phyloP scores from a whole-genome alignment of 1,284 basidiomycete genomes.

The Schizophyllum commune region DNA sequence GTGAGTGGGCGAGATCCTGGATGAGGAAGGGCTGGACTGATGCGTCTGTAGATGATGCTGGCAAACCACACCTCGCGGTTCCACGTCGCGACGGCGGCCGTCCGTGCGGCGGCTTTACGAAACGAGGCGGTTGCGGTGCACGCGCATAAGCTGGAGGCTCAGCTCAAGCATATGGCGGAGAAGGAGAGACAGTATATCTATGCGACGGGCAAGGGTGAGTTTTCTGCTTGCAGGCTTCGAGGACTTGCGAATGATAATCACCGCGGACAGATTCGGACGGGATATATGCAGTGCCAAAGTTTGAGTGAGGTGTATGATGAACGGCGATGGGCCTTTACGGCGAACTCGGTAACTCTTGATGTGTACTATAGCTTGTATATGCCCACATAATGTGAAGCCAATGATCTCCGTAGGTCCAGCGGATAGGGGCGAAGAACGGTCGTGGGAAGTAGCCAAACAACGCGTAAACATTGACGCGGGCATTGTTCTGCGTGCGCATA shows the following conservation, averaged over 20 bases:
- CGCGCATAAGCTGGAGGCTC: conserved; percentile 44
- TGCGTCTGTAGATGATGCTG: conserved; percentile 52
- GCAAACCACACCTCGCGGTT: conserved; percentile 59
- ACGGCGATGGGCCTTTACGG: neutral
- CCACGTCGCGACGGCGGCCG: conserved; percentile 50
- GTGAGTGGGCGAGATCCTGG: too few relatives aligned
- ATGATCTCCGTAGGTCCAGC: neutral
- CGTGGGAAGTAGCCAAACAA: neutral
- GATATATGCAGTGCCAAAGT: neutral
- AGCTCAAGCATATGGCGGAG: conserved; percentile 44
- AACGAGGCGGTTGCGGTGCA: conserved; percentile 46
- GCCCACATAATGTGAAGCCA: neutral
- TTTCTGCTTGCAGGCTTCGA: neutral
- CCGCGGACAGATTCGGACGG: neutral
- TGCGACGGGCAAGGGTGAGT: conserved; percentile 44
- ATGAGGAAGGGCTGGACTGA: too few relatives aligned
- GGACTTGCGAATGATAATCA: neutral
- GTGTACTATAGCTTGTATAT: neutral
- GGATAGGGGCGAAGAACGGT: neutral
- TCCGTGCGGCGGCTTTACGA: conserved; percentile 40
- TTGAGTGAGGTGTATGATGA: neutral
- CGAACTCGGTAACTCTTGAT: too few relatives aligned
- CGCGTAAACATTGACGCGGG: neutral
- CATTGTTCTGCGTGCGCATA: neutral
- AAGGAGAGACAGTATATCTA: conserved; percentile 52